These are phyloP conservation scores for Mycena citricolor DNA, from an alignment of 1,284 basidiomycete species.

Conservation along the genomic window DNA sequence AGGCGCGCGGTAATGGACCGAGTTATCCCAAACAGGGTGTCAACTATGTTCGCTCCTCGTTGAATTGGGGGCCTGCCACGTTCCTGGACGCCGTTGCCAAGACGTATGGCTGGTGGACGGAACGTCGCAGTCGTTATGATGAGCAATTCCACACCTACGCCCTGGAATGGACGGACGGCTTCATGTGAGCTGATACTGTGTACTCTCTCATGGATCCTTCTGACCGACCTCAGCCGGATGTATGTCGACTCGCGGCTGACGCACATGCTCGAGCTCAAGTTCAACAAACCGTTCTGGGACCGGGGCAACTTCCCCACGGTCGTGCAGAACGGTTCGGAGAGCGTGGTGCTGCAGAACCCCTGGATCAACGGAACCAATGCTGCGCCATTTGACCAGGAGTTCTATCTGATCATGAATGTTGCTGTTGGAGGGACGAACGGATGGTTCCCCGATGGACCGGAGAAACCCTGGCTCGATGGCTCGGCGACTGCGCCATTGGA, in stretches of 20 bases:
- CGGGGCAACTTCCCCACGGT: constrained; percentile 74
- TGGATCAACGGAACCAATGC: constrained; percentile 63
- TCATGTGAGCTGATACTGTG: constrained; percentile 58
- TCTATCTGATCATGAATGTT: constrained; percentile 80
- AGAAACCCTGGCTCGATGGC: constrained; percentile 80
- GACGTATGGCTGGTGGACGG: constrained; percentile 75
- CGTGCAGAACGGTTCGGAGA: constrained; percentile 68
- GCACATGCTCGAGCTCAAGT: constrained; percentile 61
- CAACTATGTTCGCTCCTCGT: background rate
- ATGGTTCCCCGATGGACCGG: constrained; percentile 80
- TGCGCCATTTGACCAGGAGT: constrained; percentile 84
- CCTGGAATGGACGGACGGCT: constrained; percentile 78
- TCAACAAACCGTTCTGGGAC: constrained; percentile 73
- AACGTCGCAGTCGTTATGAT: constrained; percentile 68
- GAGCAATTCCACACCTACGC: constrained; percentile 75
- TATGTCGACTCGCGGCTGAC: constrained; percentile 77
- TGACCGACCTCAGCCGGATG: constrained; percentile 46
- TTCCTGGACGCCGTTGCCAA: constrained; percentile 41
- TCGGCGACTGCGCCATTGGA: constrained; percentile 62
- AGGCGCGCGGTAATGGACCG: constrained; percentile 1
- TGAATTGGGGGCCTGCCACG: background rate
- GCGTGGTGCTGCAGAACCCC: constrained; percentile 65
- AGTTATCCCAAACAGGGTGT: background rate
- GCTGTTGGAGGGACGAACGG: constrained; percentile 85
- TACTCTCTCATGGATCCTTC: constrained; percentile 2